Evolutionary conservation across 345 rosid species (phyloP).

Genomic region (Salix koriyanagi): DNA sequence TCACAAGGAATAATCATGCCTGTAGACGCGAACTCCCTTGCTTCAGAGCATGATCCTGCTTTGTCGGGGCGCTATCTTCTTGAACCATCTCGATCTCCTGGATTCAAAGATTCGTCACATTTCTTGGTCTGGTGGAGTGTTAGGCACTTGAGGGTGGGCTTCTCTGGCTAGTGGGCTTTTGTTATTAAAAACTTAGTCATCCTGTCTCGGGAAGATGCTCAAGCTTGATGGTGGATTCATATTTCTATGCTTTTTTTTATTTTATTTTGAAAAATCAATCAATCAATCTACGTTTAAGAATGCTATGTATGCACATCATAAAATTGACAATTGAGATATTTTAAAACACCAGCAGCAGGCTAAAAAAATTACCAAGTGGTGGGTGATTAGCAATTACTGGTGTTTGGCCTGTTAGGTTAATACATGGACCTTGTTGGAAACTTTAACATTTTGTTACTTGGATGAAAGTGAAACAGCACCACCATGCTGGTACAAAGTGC

Average conservation of each 20-base stretch:
- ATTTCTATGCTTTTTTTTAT: too few relatives aligned
- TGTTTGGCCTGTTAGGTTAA: too few relatives aligned
- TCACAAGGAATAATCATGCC: too few relatives aligned
- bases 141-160: not conserved
- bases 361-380: too few relatives aligned
- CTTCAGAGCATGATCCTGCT: not conserved
- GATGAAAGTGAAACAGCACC: slow-evolving; percentile 14
- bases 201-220: too few relatives aligned
- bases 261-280: too few relatives aligned
- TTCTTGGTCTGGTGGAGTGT: not conserved
- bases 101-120: not conserved
- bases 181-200: not conserved
- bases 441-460: slow-evolving; percentile 2
- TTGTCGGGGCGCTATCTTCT: not conserved
- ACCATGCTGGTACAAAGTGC: slow-evolving; percentile 19
- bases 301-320: too few relatives aligned
- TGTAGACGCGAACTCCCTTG: not conserved
- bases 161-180: not conserved
- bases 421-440: slow-evolving; percentile 7
- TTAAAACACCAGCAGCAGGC: too few relatives aligned
- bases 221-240: too few relatives aligned
- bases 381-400: too few relatives aligned
- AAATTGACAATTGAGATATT: too few relatives aligned
- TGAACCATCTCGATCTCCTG: not conserved
- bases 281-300: too few relatives aligned